Percentiles rank a stretch among this genome's conserved stretches.
These are phyloP conservation scores for Mercurialis annua DNA, from an alignment of 345 rosid species.

Conservation along the genomic window DNA sequence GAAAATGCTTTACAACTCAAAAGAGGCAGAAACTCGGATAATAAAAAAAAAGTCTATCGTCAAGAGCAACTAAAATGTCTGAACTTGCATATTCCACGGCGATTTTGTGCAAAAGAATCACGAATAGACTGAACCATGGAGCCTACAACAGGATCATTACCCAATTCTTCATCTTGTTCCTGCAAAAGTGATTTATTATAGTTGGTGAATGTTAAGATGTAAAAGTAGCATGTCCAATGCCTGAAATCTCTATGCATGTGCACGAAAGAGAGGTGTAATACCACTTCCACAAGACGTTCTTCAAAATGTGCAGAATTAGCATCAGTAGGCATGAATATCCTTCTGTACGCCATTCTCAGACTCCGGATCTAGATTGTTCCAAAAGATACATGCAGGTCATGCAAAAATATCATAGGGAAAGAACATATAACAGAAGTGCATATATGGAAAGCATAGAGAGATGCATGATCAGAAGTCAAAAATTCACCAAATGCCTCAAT, in stretches of 20 bases:
- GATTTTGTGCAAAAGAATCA: conserved; percentile 63
- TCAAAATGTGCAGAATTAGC: conserved; percentile 45
- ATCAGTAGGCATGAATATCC: conserved; percentile 69
- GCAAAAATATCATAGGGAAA: conserved; percentile 6
- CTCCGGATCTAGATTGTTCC: conserved; percentile 57
- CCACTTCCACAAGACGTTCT: conserved; percentile 77
- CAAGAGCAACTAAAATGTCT: conserved; percentile 54
- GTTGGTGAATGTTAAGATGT: neutral
- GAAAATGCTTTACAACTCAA: neutral
- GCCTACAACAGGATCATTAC: conserved; percentile 44
- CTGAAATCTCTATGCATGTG: neutral
- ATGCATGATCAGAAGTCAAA: neutral
- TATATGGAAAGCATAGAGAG: neutral
- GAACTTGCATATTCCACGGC: conserved; percentile 85
- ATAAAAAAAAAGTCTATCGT: conserved; percentile 22
- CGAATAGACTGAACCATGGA: conserved; percentile 75
- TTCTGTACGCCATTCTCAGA: conserved; percentile 70
- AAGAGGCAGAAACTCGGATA: conserved; percentile 16
- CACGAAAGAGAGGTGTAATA: conserved; percentile 20
- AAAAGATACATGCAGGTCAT: conserved; percentile 15
- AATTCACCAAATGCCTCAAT: neutral
- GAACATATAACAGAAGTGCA: neutral
- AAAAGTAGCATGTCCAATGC: neutral
- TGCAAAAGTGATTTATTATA: conserved; percentile 26
- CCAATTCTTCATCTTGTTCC: conserved; percentile 53